Percentiles rank a stretch among this genome's conserved stretches.
Evolutionary conservation across 2,329 filamentous ascomycete genomes (phyloP).

Genomic region (Cytospora mali): DNA sequence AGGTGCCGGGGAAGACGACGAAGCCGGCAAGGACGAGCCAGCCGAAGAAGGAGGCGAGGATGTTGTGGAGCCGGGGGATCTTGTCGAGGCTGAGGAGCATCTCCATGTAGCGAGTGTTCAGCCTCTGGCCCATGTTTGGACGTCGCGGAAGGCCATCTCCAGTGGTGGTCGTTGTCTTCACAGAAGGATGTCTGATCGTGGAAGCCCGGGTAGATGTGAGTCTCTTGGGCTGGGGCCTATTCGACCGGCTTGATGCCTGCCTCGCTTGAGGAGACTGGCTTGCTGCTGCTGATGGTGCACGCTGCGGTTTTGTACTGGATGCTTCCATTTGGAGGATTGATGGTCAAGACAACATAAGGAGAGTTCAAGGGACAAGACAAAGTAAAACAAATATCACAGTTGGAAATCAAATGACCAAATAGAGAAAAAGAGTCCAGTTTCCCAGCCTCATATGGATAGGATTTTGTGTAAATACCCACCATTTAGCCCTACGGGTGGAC

Average conservation of each 20-base stretch:
- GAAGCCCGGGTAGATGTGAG: slow-evolving; percentile 1
- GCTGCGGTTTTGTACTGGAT: not conserved
- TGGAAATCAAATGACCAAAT: too few relatives aligned
- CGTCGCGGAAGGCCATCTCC: slow-evolving; percentile 3
- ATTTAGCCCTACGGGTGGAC: not conserved
- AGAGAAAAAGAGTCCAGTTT: not conserved
- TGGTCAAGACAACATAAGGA: too few relatives aligned
- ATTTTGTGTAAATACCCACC: not conserved
- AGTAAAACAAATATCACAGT: not conserved
- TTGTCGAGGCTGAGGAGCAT: slow-evolving; percentile 51
- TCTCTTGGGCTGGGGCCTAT: not conserved
- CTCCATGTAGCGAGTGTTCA: slow-evolving; percentile 40
- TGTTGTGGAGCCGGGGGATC: slow-evolving; percentile 49
- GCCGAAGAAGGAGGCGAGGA: slow-evolving; percentile 46
- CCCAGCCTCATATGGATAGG: not conserved
- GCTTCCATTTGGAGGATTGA: not conserved
- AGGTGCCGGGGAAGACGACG: slow-evolving; percentile 55
- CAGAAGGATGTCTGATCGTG: not conserved
- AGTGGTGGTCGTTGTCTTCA: not conserved
- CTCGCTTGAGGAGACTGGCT: slow-evolving; percentile 8
- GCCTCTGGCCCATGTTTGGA: slow-evolving; percentile 13
- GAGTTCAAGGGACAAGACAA: not conserved
- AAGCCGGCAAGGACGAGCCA: slow-evolving; percentile 57
- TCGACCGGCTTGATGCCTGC: not conserved
- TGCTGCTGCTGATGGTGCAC: slow-evolving; percentile 8